Evolutionary conservation across 1,139 yeast species (phyloP), one percentile per base, ranked within the genome.

Genomic region (Scheffersomyces lignicola): DNA sequence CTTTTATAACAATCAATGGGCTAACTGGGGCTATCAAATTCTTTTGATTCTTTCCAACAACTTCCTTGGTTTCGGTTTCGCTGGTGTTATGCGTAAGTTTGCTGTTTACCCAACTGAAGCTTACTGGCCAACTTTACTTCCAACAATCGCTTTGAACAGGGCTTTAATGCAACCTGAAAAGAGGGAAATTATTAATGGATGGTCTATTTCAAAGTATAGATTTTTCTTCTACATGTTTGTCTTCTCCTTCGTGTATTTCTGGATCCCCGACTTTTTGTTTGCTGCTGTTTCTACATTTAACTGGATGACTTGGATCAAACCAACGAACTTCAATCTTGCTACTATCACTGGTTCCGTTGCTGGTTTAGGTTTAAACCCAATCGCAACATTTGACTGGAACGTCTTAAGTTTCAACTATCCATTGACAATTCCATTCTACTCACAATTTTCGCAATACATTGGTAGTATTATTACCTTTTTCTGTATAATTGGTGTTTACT

Each of bases 311-410:
- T 65, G 70, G 71, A 58, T 65, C 31, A 43, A 44, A 6, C 69
- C 69, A 20, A 39, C 48, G 17, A 60, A 60, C 47, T 47, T 51
- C 37, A 45, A 41, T 15, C 58, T 82, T 36, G 83, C 81, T 6
- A 62, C 63, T n/a, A 60, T 82, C 21, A 77, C 83, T 4, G 89
- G 88, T 5, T 54, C 71, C 2, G 44, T 52, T 12, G 44, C 52
- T 25, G 86, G 86, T 15, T 51, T 79, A 11, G 85, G 84, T 2
- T 43, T 78, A 29, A 78, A 79, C 48, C 86, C 85, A n/a, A 49
- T 73, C 36, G 54, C 80, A 1, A 47, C 76, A 40, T 73, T 78
- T 47, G 83, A 73, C 48, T 76, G 79, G 78, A 72, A 71, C 44
- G 34, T 54, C 21, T 42, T 58, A 35, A 37, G 47, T 35, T 48